Base-by-base conservation (phyloP, 23 red algal genomes). In the Gracilaria domingensis region DNA sequence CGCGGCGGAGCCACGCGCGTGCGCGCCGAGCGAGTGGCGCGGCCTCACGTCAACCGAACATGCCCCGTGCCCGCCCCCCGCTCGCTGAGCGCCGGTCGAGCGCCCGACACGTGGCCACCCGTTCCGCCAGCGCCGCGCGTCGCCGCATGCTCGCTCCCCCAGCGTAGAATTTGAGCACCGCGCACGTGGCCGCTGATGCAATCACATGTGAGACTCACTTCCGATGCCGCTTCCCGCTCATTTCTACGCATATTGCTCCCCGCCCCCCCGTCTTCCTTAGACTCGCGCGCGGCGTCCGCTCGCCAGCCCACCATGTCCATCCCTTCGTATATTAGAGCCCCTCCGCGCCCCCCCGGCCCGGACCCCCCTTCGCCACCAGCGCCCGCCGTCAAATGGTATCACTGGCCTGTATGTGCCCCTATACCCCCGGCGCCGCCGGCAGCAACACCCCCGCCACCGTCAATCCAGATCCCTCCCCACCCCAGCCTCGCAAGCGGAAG, bases 401-500 rank as follows among this genome's bases (percentile, higher is more conserved):
- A 25, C 11, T 62, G 29, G 59, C 26, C 24, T 62, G 59, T 30
- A 62, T 62, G 59, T 62, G 59, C 59, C 59, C 59, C 59, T 8
- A 62, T 30, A 29, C 6, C 4, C 24, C 26, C 8, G 59, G 26
- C 26, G 59, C 23, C 59, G 2, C 71, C 71, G 8, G 38, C 33
- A 14, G 34, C 71, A 24, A 48, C 2, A 76, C 40, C 29, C 26
- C 71, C 12, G n/a, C n/a, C n/a, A n/a, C n/a, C n/a, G n/a, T n/a
- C n/a, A n/a, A n/a, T n/a, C n/a, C n/a, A n/a, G 21, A 34, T 44
- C 24, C 34, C 8, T 14, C 71, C 3, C 71, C 34, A 2, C 47
- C 37, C 6, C n/a, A 37, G 54, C 45, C 40, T 37, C 79, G 26
- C 36, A 94, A 87, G 88, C 82, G 96, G 20, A 80, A 78, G 35